Evolutionary conservation across 805 yeast genomes (phyloP).

Genomic region (Candida argentea): DNA sequence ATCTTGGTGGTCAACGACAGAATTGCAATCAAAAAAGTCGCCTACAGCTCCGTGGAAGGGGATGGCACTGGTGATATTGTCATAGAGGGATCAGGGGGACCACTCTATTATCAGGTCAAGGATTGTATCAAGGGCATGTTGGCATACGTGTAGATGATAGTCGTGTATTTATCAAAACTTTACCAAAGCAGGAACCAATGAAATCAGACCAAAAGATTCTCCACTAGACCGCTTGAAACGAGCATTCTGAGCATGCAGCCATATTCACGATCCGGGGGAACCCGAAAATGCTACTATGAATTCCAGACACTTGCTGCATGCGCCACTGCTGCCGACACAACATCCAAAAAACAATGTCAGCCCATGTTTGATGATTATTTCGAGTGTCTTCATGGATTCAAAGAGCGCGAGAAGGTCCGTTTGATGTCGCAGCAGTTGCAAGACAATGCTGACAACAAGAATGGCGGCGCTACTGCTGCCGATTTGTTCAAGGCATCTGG

Average conservation of each 20-base stretch:
- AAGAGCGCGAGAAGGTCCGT: conserved; percentile 36
- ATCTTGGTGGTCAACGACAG: conserved; percentile 73
- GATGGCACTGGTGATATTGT: conserved; percentile 71
- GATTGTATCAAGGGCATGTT: conserved; percentile 61
- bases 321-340: conserved; percentile 35
- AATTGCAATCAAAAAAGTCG: conserved; percentile 63
- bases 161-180: neutral
- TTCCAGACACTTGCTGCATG: conserved; percentile 35
- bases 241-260: conserved; percentile 27
- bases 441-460: conserved; percentile 30
- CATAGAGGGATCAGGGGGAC: conserved; percentile 73
- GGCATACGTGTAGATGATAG: conserved; percentile 46
- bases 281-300: conserved; percentile 38
- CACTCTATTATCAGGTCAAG: conserved; percentile 69
- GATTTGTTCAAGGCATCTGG: conserved; percentile 34
- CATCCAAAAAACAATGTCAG: conserved; percentile 29
- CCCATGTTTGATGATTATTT: conserved; percentile 36
- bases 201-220: neutral
- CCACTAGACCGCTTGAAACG: conserved; percentile 3
- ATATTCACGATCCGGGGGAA: conserved; percentile 37
- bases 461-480: conserved; percentile 28
- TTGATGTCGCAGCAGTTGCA: conserved; percentile 36
- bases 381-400: conserved; percentile 37
- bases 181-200: neutral
- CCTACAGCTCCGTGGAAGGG: conserved; percentile 23